Evolutionary conservation across 768 basidiomycete genomes (phyloP).

Genomic region (Lentinula raphanica): DNA sequence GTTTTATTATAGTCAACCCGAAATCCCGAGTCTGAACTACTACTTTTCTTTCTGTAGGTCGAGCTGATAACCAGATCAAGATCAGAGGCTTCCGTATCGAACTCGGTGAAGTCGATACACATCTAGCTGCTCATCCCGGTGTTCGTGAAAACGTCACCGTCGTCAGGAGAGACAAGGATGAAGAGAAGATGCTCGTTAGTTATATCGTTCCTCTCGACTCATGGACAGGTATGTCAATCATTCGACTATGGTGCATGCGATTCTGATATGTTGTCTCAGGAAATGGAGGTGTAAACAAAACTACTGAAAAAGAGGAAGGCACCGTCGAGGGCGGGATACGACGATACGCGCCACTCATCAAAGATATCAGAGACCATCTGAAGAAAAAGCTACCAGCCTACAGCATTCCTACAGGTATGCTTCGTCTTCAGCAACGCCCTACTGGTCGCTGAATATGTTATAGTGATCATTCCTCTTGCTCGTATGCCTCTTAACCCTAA

Average conservation of each 20-base stretch:
- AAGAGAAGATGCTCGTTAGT: constrained; percentile 96
- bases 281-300: constrained; percentile 61
- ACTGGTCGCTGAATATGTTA: constrained; percentile 5
- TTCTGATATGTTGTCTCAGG: constrained; percentile 61
- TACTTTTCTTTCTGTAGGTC: constrained; percentile 42
- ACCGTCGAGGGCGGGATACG: constrained; percentile 72
- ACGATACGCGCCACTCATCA: constrained; percentile 83
- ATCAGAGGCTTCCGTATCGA: constrained; percentile 99
- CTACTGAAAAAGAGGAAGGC: constrained; percentile 38
- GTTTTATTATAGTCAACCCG: not conserved
- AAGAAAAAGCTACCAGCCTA: constrained; percentile 96
- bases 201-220: constrained; percentile 76
- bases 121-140: constrained; percentile 87
- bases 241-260: not conserved
- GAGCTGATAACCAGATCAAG: constrained; percentile 98
- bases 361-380: constrained; percentile 89
- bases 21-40: not conserved
- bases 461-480: constrained; percentile 89
- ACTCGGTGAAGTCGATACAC: constrained; percentile 95
- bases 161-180: constrained; percentile 95
- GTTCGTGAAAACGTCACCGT: constrained; percentile 98
- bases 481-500: constrained; percentile 99
- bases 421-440: not conserved
- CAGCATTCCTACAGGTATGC: constrained; percentile 84
- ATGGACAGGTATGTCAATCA: not conserved